These are phyloP conservation scores for Hsuehochloa calcarea DNA, from an alignment of 176 grass and related monocot genomes.

Conservation along the genomic window DNA sequence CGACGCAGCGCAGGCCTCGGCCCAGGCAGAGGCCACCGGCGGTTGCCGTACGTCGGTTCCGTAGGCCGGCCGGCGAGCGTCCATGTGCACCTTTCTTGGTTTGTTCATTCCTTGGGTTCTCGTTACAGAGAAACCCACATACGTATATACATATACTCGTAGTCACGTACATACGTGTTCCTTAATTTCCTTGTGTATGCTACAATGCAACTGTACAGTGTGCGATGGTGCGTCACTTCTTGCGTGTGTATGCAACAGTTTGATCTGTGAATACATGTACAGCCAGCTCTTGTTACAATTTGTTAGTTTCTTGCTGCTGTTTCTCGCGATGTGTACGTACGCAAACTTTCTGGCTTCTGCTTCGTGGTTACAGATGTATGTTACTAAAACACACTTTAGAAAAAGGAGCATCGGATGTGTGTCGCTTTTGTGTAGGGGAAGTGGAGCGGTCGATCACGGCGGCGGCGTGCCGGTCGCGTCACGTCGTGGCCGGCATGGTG, in stretches of 20 bases:
- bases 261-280: not conserved
- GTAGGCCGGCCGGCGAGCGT: not conserved
- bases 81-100: not conserved
- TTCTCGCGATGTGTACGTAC: too few species aligned
- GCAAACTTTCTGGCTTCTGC: not conserved
- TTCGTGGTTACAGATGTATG: not conserved
- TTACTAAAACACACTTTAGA: not conserved
- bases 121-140: not conserved
- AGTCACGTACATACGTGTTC: not conserved
- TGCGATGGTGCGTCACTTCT: not conserved
- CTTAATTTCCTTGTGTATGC: not conserved
- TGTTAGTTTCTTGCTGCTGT: not conserved
- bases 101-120: not conserved
- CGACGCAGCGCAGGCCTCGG: not conserved
- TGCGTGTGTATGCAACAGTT: not conserved
- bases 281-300: not conserved
- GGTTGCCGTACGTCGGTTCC: conserved; percentile 15
- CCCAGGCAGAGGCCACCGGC: not conserved
- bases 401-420: not conserved
- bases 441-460: not conserved
- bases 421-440: not conserved
- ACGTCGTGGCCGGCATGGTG: conserved; percentile 18
- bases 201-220: conserved; percentile 1
- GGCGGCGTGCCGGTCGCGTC: conserved; percentile 9
- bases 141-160: not conserved